Evolutionary conservation across 2,329 filamentous ascomycete species (phyloP), one percentile per base, ranked within the genome.

Genomic region (Cercospora beticola): DNA sequence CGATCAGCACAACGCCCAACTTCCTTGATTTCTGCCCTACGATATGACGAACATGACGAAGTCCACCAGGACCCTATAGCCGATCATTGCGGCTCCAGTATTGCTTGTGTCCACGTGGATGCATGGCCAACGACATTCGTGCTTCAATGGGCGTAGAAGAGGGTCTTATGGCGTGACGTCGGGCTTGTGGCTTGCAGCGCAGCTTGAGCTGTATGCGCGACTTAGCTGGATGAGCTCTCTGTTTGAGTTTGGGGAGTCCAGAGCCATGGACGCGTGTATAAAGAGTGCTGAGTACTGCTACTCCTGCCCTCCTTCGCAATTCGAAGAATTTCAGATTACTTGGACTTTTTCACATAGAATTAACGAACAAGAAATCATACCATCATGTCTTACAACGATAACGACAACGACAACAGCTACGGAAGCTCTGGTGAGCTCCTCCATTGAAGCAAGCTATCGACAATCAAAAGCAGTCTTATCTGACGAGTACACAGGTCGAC

Each of bases 161-260:
- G 21, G 21, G 23, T 36, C 18, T 6, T 14, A 57, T 49, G 31
- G 52, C 43, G 64, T 60, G 40, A 66, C 56, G 64, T 60, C 36
- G 43, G 5, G 56, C 88, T 70, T 10, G n/a, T 52, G 91, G 28
- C 36, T 23, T 40, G 64, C 28, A 60, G 46, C 28, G 57, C 31
- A 65, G 56, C 64, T 65, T 52, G 23, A 56, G 46, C 43, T 49
- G 46, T 23, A 52, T 28, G 30, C 31, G 59, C 57, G 33, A 23
- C 26, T 33, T 23, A 26, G 46, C 46, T 52, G 46, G 6, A 52
- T 21, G 46, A 52, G 46, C 21, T 26, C 10, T 26, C 9, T 4
- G 18, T 49, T 52, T 52, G 46, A 52, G 46, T 52, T 33, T 28
- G 28, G 23, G 18, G 18, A 40, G 2, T 9, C 28, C 23, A 21